Base-by-base conservation (phyloP, 331 rosid species). In the Telfairia occidentalis region DNA sequence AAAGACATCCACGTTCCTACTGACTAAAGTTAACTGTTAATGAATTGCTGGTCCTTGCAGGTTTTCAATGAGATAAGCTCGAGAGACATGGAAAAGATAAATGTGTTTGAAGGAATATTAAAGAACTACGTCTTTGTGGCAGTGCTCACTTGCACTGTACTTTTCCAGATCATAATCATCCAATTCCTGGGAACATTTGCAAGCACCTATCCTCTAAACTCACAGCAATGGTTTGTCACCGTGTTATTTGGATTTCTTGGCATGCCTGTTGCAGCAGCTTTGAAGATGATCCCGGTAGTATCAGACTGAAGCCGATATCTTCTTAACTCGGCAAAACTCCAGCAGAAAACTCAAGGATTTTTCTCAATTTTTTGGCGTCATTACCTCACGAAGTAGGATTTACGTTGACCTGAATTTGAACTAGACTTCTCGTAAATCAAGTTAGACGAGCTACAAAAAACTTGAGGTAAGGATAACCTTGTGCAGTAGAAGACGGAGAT, bases 1-100 rank as follows among this genome's bases (percentile, higher is more conserved):
- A 60, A 30, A 13, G 67, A 5, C 73, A 40, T 66, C 53, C 73
- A 40, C 42, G 34, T 67, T 45, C 37, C 46, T 35, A 8, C 19
- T 42, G 19, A 69, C 23, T 26, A 69, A 43, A 21, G 19, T 40
- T 19, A 21, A 66, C 54, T 46, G 15, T 23, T 9, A 43, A 16
- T 26, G 26, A 26, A 71, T 18, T 71, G 57, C 59, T 71, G 26
- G 10, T 26, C 12, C 15, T 49, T 61, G 45, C 78, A 95, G 97
- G 97, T 82, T 78, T 95, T 95, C 86, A 95, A 95, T 78, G 97
- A 92, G 96, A 83, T 95, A 82, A 95, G 89, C 86, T 95, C 96
- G 10, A 87, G 99, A 79, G 99, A 95, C 81, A 95, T 92, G 99
- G 99, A 92, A 87, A 95, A 88, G 89, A 74, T 92, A 76, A 92